Evolutionary conservation across 257 asterid genomes (phyloP), one percentile per base, ranked within the genome.

Genomic region (Nyctanthes arbortristis): DNA sequence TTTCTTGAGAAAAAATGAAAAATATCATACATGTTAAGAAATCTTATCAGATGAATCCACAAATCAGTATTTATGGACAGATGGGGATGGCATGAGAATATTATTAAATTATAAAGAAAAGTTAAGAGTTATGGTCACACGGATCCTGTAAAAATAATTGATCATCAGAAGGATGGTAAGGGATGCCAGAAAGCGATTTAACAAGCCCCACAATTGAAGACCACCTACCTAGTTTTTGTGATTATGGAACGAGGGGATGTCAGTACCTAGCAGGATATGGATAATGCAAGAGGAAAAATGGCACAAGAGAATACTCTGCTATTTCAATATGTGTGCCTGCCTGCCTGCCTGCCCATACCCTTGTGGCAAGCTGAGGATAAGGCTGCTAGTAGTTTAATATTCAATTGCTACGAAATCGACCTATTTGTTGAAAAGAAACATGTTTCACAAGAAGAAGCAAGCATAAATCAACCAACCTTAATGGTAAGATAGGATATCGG

Each of bases 341-440:
- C n/a, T n/a, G n/a, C n/a, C n/a, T n/a, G n/a, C 24, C 54, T 61
- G 83, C 89, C 90, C 96, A 82, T 87, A 82, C 85, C 80, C 54
- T 31, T 66, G 63, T 73, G 84, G 58, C 68, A 79, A 68, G 71
- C 66, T 43, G 45, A 74, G 76, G 92, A 80, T 85, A 85, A 83
- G 86, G 77, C 74, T 73, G 20, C 47, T 66, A 64, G 65, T 67
- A 49, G 78, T 73, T 59, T 66, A 73, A 57, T 70, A 77, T 76
- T 75, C 70, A 68, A 67, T 59, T 71, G 63, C 75, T 71, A 63
- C 39, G 77, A 74, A 56, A 73, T 56, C 47, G 75, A 65, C 81
- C 10, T 74, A 72, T 66, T 16, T 22, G 71, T 59, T 57, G 71
- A 60, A 49, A 70, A 37, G 43, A 57, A 74, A 83, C 67, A 78